Base-by-base conservation (phyloP, 805 yeast species). In the Saturnispora dispora region DNA sequence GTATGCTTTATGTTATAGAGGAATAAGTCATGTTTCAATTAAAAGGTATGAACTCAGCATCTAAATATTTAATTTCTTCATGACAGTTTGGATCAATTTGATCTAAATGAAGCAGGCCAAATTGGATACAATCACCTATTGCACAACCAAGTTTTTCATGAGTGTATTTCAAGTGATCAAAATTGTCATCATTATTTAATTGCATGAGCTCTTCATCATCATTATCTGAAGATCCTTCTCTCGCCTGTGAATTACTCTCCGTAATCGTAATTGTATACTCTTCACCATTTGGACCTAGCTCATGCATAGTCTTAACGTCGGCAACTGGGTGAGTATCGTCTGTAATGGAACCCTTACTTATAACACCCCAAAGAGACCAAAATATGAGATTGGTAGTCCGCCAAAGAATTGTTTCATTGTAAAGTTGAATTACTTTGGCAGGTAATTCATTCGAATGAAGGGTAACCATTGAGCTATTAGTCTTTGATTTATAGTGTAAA, bases 281-380 rank as follows among this genome's bases (percentile, higher is more conserved):
- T 54, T 78, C 78, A 45, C 82, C 79, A 52, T 77, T 79, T 32
- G 85, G 72, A 4, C 85, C 87, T n/a, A 71, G 58, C 51, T 71
- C 76, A 30, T 68, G 63, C 15, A 45, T 42, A 1, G 52, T 22
- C 63, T 62, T 27, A 63, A 68, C 50, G 40, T 39, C 41, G 18
- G 22, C 42, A 25, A 52, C 50, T 17, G 44, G 17, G 5, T 17
- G 35, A 27, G 30, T 27, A 3, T 13, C 35, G n/a, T 47, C 50
- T 4, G 35, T 45, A 18, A 63, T 46, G 3, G 61, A 48, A 18
- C 68, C 68, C 32, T 56, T 58, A 42, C 62, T 61, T 33, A 93
- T 77, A 42, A 93, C 75, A 1, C 96, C 98, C 99, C 99, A 91
- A 27, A 90, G 63, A 4, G 84, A 76, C 99, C 99, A 91, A 62